Conservation (phyloP, 352 stramenopile genomes). For the Globisporangium nodosum region DNA sequence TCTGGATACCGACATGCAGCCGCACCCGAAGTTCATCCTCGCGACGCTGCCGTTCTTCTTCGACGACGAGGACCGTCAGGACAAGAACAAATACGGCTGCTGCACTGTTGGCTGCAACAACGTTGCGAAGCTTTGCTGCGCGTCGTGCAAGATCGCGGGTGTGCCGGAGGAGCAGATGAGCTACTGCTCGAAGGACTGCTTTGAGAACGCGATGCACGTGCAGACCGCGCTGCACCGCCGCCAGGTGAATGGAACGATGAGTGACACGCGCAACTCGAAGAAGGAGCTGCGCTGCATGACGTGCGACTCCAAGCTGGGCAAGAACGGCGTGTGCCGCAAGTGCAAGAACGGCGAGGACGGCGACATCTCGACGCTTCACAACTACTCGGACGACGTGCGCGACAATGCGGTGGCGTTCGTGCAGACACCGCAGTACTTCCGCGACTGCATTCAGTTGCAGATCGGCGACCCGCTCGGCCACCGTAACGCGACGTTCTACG, state of each 20-base stretch:
- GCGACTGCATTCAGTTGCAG: conserved; percentile 77
- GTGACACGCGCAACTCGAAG: conserved; percentile 63
- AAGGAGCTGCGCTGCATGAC: conserved; percentile 72
- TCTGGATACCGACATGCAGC: conserved; percentile 84
- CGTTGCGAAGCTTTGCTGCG: conserved; percentile 80
- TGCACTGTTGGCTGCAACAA: conserved; percentile 71
- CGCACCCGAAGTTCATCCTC: conserved; percentile 78
- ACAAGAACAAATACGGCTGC: conserved; percentile 70
- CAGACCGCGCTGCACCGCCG: conserved; percentile 72
- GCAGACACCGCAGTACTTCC: conserved; percentile 83
- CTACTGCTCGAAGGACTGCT: conserved; percentile 86
- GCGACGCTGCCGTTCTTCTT: conserved; percentile 85
- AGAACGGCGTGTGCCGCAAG: conserved; percentile 68
- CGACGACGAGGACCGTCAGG: conserved; percentile 66
- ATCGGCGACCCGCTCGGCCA: conserved; percentile 78
- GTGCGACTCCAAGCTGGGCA: conserved; percentile 68
- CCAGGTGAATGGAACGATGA: conserved; percentile 77
- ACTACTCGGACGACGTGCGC: conserved; percentile 76
- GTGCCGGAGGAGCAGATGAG: conserved; percentile 82
- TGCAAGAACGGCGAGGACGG: conserved; percentile 61
- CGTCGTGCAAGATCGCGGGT: conserved; percentile 78
- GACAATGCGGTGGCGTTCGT: conserved; percentile 80
- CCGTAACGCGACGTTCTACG: conserved; percentile 80
- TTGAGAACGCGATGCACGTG: conserved; percentile 79
- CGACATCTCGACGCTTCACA: conserved; percentile 59